phyloP scores from a whole-genome alignment of 805 yeast species.

The Wickerhamiella sergipiensis region DNA sequence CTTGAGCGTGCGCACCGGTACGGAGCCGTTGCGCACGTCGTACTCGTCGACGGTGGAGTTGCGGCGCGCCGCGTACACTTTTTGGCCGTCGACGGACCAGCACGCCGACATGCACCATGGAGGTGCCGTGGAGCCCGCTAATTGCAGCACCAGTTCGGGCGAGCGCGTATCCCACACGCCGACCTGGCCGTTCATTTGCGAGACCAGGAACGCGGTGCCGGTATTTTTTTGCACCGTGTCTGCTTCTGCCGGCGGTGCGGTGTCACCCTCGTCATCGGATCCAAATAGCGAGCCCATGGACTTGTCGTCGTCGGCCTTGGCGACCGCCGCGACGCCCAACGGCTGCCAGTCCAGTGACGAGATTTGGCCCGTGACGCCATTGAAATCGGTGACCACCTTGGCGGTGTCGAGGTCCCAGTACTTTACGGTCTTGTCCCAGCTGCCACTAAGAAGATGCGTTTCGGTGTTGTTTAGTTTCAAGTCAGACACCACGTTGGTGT shows the following conservation, averaged over 20 bases:
- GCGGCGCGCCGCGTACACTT: constrained; percentile 73
- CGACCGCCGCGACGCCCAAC: constrained; percentile 16
- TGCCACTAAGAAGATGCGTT: constrained; percentile 57
- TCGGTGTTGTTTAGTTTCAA: constrained; percentile 50
- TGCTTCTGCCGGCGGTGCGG: constrained; percentile 16
- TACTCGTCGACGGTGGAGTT: constrained; percentile 65
- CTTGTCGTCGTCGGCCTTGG: constrained; percentile 16
- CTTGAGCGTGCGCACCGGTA: constrained; percentile 44
- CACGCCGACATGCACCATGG: constrained; percentile 85
- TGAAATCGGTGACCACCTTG: constrained; percentile 32
- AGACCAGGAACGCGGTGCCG: constrained; percentile 46
- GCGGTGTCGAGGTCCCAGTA: constrained; percentile 86
- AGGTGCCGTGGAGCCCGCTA: constrained; percentile 53
- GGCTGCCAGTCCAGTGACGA: constrained; percentile 52
- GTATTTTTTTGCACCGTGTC: constrained; percentile 2
- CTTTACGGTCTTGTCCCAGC: constrained; percentile 75
- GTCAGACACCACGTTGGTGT: constrained; percentile 62
- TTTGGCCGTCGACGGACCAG: constrained; percentile 78
- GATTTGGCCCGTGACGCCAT: constrained; percentile 61
- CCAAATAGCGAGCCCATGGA: constrained; percentile 44
- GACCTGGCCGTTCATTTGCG: constrained; percentile 71
- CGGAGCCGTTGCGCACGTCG: constrained; percentile 26
- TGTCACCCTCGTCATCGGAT: constrained; percentile 39
- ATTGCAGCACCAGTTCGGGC: constrained; percentile 13
- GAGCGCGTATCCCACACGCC: constrained; percentile 72